Evolutionary conservation across 108 stramenopile species (phyloP), one percentile per base, ranked within the genome.

Genomic region (Pinguiococcus pyrenoidosus): DNA sequence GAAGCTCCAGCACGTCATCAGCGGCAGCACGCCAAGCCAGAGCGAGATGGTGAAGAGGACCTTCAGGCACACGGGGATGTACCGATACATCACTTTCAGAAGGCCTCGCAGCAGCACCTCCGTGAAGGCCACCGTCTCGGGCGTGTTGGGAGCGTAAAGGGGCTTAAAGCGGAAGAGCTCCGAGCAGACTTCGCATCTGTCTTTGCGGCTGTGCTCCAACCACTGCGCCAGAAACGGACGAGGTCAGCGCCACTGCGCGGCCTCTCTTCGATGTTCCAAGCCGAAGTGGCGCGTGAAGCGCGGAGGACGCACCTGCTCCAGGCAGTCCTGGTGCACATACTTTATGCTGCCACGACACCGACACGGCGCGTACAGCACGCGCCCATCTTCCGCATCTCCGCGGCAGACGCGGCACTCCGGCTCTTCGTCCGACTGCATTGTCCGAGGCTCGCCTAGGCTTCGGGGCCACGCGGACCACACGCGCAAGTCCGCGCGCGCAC

Each of bases 11-110:
- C 84, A 64, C 23, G 91, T 87, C 9, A 67, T 46, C 8, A 84
- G 43, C 0, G 91, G 91, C 32, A 82, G 64, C 4, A 88, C 68
- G 1, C 77, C 29, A 3, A 92, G 60, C 91, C 91, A 92, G 20
- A 87, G 46, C 26, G 45, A 44, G 25, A 67, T 66, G 27, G 75
- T 77, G 23, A 85, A 44, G 3, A 59, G 5, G 5, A 80, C 61
- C 1, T 86, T 71, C 8, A 78, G 32, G 32, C 53, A 62, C 21
- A 79, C 54, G 4, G 91, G 91, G 18, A 88, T 60, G 82, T 80
- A 87, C 40, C 66, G 69, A 12, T 73, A 67, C 34, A 78, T 44
- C 5, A 66, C 49, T 6, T 77, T 69, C 43, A 76, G 77, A 10
- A 68, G 42, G 39, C 89, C 55, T 0, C 84, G 49, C n/a, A 56